Conservation (phyloP, 2,329 filamentous ascomycete species). For the Trichoderma pleuroti region DNA sequence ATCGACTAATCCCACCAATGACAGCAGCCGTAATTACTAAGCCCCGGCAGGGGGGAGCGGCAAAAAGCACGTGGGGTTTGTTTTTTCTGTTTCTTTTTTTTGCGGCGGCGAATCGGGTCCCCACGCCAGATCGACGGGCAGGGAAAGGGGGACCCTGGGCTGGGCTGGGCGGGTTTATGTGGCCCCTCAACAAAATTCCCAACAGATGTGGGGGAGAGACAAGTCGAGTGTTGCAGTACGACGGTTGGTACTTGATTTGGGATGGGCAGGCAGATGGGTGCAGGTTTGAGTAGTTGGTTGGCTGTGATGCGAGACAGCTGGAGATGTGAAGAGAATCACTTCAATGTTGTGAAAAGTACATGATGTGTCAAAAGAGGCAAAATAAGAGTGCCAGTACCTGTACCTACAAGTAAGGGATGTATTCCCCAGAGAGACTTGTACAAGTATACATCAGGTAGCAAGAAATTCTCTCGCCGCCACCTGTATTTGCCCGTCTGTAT, state of each 20-base stretch:
- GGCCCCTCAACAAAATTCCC: conserved; percentile 16
- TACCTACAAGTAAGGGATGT: background rate
- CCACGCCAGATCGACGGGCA: conserved; percentile 11
- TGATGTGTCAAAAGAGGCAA: background rate
- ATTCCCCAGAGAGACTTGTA: background rate
- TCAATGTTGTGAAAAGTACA: background rate
- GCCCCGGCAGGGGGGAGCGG: background rate
- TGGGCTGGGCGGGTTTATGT: background rate
- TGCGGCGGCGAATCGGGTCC: conserved; percentile 10
- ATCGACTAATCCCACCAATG: background rate
- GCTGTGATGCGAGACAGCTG: background rate
- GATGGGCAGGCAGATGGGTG: background rate
- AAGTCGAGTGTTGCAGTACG: background rate
- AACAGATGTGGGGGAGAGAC: conserved; percentile 18
- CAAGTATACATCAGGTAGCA: background rate
- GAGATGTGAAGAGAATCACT: too few species aligned
- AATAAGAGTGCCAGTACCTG: background rate
- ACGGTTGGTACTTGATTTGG: background rate
- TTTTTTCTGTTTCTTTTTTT: background rate
- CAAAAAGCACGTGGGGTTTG: conserved; percentile 8
- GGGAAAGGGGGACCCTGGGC: background rate
- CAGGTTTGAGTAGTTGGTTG: background rate
- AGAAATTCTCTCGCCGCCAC: background rate
- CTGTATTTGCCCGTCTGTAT: background rate
- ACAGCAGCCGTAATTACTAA: background rate